A percentile compares a stretch with the other conserved stretches of the same genome.
phyloP scores from a whole-genome alignment of 176 grass and related monocot species.

The Thalia dealbata region DNA sequence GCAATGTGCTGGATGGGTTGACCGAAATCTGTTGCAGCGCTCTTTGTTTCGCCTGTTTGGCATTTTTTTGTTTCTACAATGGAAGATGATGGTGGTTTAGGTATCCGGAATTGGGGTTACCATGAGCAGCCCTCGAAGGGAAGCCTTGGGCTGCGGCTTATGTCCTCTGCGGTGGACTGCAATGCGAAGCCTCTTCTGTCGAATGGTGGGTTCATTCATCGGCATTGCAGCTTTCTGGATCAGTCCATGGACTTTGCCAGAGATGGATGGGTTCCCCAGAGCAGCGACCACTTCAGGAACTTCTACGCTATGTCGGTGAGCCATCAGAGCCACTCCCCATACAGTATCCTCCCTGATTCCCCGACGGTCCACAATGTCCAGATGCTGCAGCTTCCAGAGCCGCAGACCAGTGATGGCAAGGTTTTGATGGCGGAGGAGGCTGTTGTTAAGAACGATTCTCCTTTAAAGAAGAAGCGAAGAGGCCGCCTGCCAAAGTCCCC shows the following conservation, averaged over 20 bases:
- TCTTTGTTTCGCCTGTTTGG: not conserved
- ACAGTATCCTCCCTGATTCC: not conserved
- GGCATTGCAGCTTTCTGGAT: not conserved
- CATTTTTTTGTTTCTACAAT: not conserved
- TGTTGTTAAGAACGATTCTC: slow-evolving; percentile 23
- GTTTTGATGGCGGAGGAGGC: slow-evolving; percentile 11
- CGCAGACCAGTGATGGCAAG: not conserved
- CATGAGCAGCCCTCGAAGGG: slow-evolving; percentile 13
- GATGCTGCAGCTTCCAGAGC: slow-evolving; percentile 8
- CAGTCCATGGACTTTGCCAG: not conserved
- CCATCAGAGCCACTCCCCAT: not conserved
- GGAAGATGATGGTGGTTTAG: slow-evolving; percentile 10
- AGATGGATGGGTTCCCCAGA: not conserved
- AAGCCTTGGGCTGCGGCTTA: slow-evolving; percentile 12
- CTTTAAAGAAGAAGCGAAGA: slow-evolving; percentile 31
- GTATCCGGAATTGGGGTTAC: slow-evolving; percentile 18
- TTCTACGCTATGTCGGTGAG: slow-evolving; percentile 2
- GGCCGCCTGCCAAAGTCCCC: slow-evolving; percentile 26
- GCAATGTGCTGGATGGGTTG: slow-evolving; percentile 9
- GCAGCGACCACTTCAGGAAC: not conserved
- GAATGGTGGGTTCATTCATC: slow-evolving; percentile 3
- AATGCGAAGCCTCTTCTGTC: slow-evolving; percentile 3
- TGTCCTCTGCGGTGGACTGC: slow-evolving; percentile 5
- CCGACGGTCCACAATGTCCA: not conserved
- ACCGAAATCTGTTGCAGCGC: not conserved